Conservation (phyloP, 495 filamentous ascomycete species). For the Aspergillus carlsbadensis region DNA sequence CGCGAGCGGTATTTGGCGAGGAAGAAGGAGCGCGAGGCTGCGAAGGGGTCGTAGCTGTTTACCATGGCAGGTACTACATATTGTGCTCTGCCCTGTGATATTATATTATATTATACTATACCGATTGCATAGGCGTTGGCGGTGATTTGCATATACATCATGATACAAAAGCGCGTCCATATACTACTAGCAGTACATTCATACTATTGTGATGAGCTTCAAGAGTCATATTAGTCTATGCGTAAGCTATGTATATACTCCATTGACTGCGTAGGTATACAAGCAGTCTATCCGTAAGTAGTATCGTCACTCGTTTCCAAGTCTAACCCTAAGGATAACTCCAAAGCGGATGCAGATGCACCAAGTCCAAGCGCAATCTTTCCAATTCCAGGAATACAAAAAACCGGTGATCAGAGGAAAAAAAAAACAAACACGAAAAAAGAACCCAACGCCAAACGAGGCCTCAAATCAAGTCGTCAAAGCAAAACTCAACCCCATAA, state of each 20-base stretch:
- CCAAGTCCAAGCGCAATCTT: not conserved
- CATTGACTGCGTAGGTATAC: not conserved
- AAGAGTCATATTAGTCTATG: not conserved
- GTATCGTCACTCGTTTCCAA: conserved; percentile 1
- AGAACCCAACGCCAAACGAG: not conserved
- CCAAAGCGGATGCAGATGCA: conserved; percentile 6
- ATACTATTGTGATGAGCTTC: too few relatives aligned
- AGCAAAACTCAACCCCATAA: conserved; percentile 85
- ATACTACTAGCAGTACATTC: too few relatives aligned
- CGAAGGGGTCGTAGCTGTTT: conserved; percentile 24
- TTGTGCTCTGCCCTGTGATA: too few relatives aligned
- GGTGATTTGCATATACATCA: too few relatives aligned
- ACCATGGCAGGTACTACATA: too few relatives aligned
- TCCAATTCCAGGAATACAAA: not conserved
- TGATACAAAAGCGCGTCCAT: too few relatives aligned
- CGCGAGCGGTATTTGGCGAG: conserved; percentile 84
- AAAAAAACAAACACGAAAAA: conserved; percentile 4
- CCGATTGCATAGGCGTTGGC: conserved; percentile 5
- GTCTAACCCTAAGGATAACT: not conserved
- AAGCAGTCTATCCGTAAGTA: not conserved
- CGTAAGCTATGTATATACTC: not conserved
- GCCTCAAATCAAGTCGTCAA: conserved; percentile 56
- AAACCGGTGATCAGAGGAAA: not conserved
- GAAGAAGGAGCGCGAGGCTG: conserved; percentile 70
- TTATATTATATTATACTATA: not conserved